Conservation (phyloP, 2,329 filamentous ascomycete species). For the Botrytis porri region DNA sequence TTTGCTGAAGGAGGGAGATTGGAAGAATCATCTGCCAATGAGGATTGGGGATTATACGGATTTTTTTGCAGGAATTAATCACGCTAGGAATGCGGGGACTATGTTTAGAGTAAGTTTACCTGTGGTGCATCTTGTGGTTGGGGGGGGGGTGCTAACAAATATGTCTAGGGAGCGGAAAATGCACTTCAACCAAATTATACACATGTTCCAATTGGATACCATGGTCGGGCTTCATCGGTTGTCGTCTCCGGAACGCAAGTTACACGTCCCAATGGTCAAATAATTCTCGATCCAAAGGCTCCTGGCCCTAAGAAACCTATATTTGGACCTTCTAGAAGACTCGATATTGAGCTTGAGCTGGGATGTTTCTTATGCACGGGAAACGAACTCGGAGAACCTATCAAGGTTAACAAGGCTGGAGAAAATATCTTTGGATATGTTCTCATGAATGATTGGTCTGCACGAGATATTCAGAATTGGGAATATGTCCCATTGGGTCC, state of each 20-base stretch:
- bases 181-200: constrained; percentile 80
- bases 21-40: constrained; percentile 70
- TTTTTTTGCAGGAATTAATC: constrained; percentile 78
- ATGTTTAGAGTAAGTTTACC: constrained; percentile 19
- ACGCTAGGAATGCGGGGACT: constrained; percentile 59
- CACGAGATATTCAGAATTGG: constrained; percentile 78
- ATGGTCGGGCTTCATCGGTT: constrained; percentile 72
- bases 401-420: constrained; percentile 61
- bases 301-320: constrained; percentile 60
- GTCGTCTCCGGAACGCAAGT: constrained; percentile 73
- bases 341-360: constrained; percentile 80
- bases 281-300: constrained; percentile 60
- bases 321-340: constrained; percentile 60
- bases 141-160: not conserved
- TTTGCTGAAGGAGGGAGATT: constrained; percentile 56
- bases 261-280: constrained; percentile 71
- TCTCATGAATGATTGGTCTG: constrained; percentile 84
- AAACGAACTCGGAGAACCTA: constrained; percentile 62
- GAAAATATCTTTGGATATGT: constrained; percentile 76
- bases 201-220: constrained; percentile 78
- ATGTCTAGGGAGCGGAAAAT: constrained; percentile 70
- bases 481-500: constrained; percentile 81
- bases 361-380: constrained; percentile 68
- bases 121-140: too few species aligned
- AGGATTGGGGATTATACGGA: constrained; percentile 80